These are phyloP conservation scores for Pythium brassicae DNA, from an alignment of 352 stramenopile species.

Conservation along the genomic window DNA sequence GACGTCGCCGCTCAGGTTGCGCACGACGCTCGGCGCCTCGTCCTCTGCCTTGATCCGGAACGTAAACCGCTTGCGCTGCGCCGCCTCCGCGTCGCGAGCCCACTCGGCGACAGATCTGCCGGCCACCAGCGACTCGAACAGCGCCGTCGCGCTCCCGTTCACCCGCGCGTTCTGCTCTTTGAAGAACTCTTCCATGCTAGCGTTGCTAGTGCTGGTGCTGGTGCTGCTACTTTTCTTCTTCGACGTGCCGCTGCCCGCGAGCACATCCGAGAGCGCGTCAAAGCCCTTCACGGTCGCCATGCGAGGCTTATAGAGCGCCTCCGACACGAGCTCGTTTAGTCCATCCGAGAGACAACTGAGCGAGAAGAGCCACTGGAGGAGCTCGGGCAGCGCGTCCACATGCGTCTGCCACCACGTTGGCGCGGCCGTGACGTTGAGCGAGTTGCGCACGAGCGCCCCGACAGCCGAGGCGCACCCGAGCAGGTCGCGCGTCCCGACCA, in stretches of 20 bases:
- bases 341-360: constrained; percentile 69
- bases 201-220: background rate
- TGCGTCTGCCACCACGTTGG: constrained; percentile 68
- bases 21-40: constrained; percentile 11
- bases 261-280: constrained; percentile 20
- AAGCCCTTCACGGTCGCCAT: constrained; percentile 29
- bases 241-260: constrained; percentile 16
- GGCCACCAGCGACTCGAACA: constrained; percentile 8
- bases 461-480: constrained; percentile 45
- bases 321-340: constrained; percentile 62
- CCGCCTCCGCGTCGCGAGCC: constrained; percentile 27
- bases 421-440: constrained; percentile 67
- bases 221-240: background rate
- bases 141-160: constrained; percentile 10
- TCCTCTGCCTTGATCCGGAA: constrained; percentile 15
- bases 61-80: constrained; percentile 28
- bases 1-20: constrained; percentile 27
- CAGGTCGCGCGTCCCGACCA: constrained; percentile 35
- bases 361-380: constrained; percentile 75
- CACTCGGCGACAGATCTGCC: constrained; percentile 5
- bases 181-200: constrained; percentile 15
- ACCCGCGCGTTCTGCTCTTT: constrained; percentile 19
- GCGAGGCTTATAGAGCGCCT: constrained; percentile 53
- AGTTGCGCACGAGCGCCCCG: constrained; percentile 47
- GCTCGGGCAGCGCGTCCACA: constrained; percentile 39